Base-by-base conservation (phyloP, 371 early-diverging fungal species). In the Syncephalastrum monosporum region DNA sequence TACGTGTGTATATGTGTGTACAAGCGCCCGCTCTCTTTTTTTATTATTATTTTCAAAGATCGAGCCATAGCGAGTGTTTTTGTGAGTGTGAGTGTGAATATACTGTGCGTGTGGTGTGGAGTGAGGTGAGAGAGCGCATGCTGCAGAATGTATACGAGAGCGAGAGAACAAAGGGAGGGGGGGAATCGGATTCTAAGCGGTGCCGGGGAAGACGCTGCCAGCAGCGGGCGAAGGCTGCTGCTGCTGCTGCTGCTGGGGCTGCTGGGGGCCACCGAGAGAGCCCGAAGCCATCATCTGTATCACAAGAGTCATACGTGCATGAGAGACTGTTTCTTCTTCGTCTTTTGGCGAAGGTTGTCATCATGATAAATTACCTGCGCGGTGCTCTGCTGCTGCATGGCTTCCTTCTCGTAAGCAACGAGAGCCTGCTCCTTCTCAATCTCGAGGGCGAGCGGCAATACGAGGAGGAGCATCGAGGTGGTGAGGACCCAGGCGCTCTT, bases 401-500 rank as follows among this genome's bases (percentile, higher is more conserved):
- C 79, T 69, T 85, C 88, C 55, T 74, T 72, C 63, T 90, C 91
- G 72, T 87, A 88, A 72, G 88, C 86, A 68, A 83, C 79, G 77
- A 91, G 76, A 54, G 86, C 86, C 65, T 87, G 84, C 47, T 88
- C 89, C 53, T 87, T 86, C 68, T 90, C 91, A 29, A 87, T 74
- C 69, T 88, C 91, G 50, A 88, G 69, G 42, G 85, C 86, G 52
- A 89, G 75, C 24, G 90, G 90, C 50, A 93, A 71, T 33, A 93
- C 84, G 47, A 89, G 73, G 24, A 89, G 76, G 29, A 94, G 66
- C 66, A 89, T 90, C 51, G 84, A 85, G 8, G 91, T 91, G 19
- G 90, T 86, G 13, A 90, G 69, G n/a, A 91, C 85, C 92, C 92
- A 91, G 21, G 87, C 87, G 42, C 86, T 74, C 74, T 88, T 87